Conservation (phyloP, 345 rosid species). For the Syzygium grande region DNA sequence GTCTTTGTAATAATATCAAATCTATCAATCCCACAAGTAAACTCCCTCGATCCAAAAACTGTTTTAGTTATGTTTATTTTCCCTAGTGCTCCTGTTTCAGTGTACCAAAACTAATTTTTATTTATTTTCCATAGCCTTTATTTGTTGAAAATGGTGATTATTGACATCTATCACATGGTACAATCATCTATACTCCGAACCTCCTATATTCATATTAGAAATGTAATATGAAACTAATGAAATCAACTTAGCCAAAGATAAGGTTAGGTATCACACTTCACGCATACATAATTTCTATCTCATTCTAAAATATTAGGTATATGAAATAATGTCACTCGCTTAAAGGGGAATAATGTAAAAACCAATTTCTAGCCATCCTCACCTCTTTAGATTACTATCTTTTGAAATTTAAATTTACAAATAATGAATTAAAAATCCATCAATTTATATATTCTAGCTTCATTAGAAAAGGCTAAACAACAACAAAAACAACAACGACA, state of each 20-base stretch:
- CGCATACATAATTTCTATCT: neutral
- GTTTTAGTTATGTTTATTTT: neutral
- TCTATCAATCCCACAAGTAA: neutral
- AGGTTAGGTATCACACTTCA: neutral
- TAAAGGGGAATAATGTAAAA: neutral
- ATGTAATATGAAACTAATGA: neutral
- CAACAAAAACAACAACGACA: neutral
- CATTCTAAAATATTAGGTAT: neutral
- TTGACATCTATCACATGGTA: neutral
- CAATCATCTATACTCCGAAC: neutral
- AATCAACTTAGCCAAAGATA: neutral
- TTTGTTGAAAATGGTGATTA: neutral
- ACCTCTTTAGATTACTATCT: neutral
- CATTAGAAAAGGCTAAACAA: neutral
- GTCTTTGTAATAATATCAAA: neutral
- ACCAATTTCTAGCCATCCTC: neutral
- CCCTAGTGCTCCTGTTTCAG: neutral
- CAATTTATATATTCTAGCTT: neutral
- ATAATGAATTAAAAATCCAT: neutral
- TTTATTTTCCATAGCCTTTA: neutral
- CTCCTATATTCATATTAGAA: neutral
- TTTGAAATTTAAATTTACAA: neutral
- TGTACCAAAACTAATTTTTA: neutral
- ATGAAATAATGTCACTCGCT: neutral
- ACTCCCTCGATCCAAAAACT: neutral